phyloP scores from a whole-genome alignment of 73 alveolate species.

The Stentor roeselii region DNA sequence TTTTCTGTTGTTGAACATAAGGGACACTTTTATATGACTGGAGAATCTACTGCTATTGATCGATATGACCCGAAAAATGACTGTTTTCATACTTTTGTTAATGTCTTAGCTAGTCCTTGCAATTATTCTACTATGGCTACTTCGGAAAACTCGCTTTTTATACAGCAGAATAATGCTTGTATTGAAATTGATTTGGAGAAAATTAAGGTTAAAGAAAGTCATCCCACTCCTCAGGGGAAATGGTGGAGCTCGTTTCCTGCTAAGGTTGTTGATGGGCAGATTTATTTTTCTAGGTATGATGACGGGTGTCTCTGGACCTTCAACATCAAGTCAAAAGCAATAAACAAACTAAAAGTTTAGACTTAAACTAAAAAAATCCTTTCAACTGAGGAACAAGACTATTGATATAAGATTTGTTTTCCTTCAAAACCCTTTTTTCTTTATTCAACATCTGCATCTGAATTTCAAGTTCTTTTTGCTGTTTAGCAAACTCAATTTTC shows the following conservation, averaged over 20 bases:
- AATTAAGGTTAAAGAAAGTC: not conserved
- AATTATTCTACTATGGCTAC: not conserved
- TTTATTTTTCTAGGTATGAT: not conserved
- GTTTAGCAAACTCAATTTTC: no score
- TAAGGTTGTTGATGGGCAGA: not conserved
- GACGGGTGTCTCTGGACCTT: not conserved
- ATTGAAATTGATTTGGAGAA: not conserved
- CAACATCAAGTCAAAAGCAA: not conserved
- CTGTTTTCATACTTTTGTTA: not conserved
- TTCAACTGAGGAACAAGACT: no score
- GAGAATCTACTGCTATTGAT: not conserved
- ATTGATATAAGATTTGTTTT: no score
- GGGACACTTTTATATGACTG: conserved; percentile 18
- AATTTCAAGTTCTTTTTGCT: no score
- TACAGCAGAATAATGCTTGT: not conserved
- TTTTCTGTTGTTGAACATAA: not conserved
- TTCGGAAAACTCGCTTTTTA: not conserved
- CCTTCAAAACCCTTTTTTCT: no score
- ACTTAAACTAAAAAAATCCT: no score
- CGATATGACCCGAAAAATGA: not conserved
- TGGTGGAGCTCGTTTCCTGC: not conserved
- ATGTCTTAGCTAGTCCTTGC: not conserved
- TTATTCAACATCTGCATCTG: no score
- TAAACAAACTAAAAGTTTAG: no score
- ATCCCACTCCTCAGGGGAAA: not conserved